Conservation (phyloP, 1,139 yeast species). For the Suhomyces panamericanus region DNA sequence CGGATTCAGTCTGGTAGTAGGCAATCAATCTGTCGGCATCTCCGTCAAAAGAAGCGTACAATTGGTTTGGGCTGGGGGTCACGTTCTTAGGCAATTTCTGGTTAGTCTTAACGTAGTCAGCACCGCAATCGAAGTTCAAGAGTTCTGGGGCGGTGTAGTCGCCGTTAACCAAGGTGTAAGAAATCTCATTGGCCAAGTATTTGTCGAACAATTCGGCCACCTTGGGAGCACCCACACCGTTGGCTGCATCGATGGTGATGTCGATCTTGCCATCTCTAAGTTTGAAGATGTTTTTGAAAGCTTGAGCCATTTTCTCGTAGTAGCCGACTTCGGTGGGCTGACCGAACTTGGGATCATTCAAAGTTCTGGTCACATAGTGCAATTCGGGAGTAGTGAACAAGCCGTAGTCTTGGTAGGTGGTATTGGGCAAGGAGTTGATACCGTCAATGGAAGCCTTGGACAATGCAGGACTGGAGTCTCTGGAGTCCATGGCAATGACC, state of each 20-base stretch:
- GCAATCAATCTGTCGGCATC: conserved; percentile 96
- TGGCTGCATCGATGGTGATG: conserved; percentile 82
- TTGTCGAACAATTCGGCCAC: conserved; percentile 48
- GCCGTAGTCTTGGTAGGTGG: conserved; percentile 58
- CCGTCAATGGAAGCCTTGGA: conserved; percentile 69
- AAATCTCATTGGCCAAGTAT: conserved; percentile 43
- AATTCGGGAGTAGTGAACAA: conserved; percentile 90
- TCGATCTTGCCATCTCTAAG: conserved; percentile 33
- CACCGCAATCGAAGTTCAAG: conserved; percentile 85
- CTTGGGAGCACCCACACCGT: conserved; percentile 93
- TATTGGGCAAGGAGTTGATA: conserved; percentile 46
- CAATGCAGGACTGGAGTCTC: conserved; percentile 76
- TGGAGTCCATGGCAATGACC: conserved; percentile 67
- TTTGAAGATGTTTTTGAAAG: conserved; percentile 36
- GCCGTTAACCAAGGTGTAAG: conserved; percentile 58
- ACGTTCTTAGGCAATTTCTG: conserved; percentile 74
- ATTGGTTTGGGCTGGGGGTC: conserved; percentile 37
- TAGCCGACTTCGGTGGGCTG: conserved; percentile 68
- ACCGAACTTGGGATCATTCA: conserved; percentile 67
- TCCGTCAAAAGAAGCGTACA: conserved; percentile 91
- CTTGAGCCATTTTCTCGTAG: conserved; percentile 56
- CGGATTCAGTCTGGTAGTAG: conserved; percentile 57
- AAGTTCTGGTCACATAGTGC: conserved; percentile 78
- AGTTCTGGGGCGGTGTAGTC: conserved; percentile 53
- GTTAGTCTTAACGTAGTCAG: conserved; percentile 90